phyloP scores from a whole-genome alignment of 106 monocot genomes.

The Gastrodia elata region DNA sequence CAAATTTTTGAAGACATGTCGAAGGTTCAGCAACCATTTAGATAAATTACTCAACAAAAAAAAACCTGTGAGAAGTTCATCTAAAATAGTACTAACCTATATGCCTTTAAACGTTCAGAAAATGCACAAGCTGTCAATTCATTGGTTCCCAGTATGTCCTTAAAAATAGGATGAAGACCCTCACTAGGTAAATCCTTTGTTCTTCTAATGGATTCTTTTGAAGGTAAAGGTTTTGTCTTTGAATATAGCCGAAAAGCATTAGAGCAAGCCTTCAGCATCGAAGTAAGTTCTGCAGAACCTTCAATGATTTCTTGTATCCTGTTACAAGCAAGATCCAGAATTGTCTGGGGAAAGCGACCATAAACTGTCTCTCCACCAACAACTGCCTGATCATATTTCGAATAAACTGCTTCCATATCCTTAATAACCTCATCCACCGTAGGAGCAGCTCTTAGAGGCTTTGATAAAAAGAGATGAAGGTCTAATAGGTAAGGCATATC shows the following conservation, averaged over 20 bases:
- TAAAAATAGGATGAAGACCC: slow-evolving; percentile 83
- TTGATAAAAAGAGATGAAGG: slow-evolving; percentile 96
- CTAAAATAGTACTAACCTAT: slow-evolving; percentile 38
- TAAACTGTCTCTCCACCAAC: slow-evolving; percentile 80
- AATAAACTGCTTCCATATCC: slow-evolving; percentile 42
- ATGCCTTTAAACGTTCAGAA: slow-evolving; percentile 79
- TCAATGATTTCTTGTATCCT: slow-evolving; percentile 56
- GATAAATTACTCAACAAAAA: no score
- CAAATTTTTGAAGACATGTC: no score
- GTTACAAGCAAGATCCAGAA: slow-evolving; percentile 75
- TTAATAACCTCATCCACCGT: slow-evolving; percentile 71
- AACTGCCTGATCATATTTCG: slow-evolving; percentile 65
- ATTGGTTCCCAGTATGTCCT: slow-evolving; percentile 41
- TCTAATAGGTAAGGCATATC: slow-evolving; percentile 92
- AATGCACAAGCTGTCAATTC: slow-evolving; percentile 89
- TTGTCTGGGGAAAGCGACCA: slow-evolving; percentile 82
- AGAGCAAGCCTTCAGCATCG: slow-evolving; percentile 50
- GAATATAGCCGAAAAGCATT: slow-evolving; percentile 85
- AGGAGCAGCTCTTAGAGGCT: slow-evolving; percentile 79
- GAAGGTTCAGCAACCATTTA: no score
- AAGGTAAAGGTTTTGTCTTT: slow-evolving; percentile 77
- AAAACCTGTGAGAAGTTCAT: not conserved
- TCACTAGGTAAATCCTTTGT: slow-evolving; percentile 69
- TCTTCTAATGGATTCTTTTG: slow-evolving; percentile 80
- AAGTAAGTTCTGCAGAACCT: slow-evolving; percentile 38